Evolutionary conservation across 148 eudicot genomes (phyloP).

Genomic region (Salicornia ramosissima): DNA sequence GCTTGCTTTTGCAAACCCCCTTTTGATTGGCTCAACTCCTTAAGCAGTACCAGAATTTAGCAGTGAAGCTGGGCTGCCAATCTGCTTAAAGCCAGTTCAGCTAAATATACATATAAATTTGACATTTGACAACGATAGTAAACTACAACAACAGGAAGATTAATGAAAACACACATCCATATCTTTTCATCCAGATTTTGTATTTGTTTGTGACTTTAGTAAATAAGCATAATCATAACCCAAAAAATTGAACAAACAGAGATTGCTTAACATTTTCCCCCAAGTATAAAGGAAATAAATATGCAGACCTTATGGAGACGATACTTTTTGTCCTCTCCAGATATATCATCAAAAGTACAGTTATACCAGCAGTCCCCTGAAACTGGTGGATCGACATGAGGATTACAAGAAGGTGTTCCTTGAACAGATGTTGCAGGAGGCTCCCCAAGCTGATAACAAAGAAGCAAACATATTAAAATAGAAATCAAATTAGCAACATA

Average conservation of each 20-base stretch:
- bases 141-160: constrained; percentile 4
- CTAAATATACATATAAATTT: neutral
- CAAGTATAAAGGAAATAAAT: neutral
- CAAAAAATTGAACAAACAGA: neutral
- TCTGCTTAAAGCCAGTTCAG: neutral
- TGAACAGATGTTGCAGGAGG: constrained; percentile 56
- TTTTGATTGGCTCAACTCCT: neutral
- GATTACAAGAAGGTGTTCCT: constrained; percentile 65
- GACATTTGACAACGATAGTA: neutral
- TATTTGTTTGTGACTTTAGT: neutral
- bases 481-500: constrained; percentile 11
- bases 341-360: constrained; percentile 82
- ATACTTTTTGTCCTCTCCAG: constrained; percentile 75
- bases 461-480: neutral
- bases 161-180: neutral
- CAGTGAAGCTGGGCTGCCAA: neutral
- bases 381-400: constrained; percentile 71
- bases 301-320: constrained; percentile 74
- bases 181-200: neutral
- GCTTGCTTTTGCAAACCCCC: neutral
- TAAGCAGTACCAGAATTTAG: neutral
- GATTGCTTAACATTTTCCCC: neutral
- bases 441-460: constrained; percentile 72
- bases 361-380: constrained; percentile 96
- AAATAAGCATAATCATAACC: neutral